Evolutionary conservation across 2,329 filamentous ascomycete species (phyloP).

Genomic region (Pseudodiploospora longispora): DNA sequence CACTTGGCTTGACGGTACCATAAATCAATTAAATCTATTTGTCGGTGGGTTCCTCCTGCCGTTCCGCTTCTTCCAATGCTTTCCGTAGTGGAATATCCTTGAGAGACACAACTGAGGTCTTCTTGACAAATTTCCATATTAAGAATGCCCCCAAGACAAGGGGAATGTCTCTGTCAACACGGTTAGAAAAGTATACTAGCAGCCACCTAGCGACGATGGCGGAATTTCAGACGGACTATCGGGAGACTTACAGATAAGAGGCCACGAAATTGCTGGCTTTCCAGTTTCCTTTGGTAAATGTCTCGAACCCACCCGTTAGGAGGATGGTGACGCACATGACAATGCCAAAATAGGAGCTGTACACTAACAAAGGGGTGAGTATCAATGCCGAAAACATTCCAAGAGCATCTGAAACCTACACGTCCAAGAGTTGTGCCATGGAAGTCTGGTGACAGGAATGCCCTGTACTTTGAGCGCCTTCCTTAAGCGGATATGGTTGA

Average conservation of each 20-base stretch:
- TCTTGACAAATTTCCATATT: conserved; percentile 59
- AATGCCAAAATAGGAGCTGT: conserved; percentile 53
- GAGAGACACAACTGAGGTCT: conserved; percentile 46
- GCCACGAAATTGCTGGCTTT: conserved; percentile 49
- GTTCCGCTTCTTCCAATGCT: conserved; percentile 36
- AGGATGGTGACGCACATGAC: conserved; percentile 55
- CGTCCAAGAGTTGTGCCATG: conserved; percentile 58
- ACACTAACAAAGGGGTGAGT: conserved; percentile 30
- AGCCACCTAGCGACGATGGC: background rate
- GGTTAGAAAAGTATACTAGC: conserved; percentile 8
- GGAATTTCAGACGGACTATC: background rate
- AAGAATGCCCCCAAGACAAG: conserved; percentile 48
- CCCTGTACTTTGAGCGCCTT: conserved; percentile 47
- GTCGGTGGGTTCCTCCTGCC: background rate
- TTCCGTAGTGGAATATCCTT: conserved; percentile 43
- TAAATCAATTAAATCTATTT: too few species aligned
- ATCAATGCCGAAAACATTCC: background rate
- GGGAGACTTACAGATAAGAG: conserved; percentile 47
- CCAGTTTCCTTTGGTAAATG: conserved; percentile 55
- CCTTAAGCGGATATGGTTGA: conserved; percentile 51
- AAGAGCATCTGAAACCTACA: conserved; percentile 30
- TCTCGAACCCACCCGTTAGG: conserved; percentile 60
- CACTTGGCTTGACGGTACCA: too few species aligned
- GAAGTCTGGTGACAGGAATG: conserved; percentile 41
- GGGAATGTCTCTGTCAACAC: conserved; percentile 44